phyloP scores from a whole-genome alignment of 139 green algal genomes.

The Micractinium sp. region DNA sequence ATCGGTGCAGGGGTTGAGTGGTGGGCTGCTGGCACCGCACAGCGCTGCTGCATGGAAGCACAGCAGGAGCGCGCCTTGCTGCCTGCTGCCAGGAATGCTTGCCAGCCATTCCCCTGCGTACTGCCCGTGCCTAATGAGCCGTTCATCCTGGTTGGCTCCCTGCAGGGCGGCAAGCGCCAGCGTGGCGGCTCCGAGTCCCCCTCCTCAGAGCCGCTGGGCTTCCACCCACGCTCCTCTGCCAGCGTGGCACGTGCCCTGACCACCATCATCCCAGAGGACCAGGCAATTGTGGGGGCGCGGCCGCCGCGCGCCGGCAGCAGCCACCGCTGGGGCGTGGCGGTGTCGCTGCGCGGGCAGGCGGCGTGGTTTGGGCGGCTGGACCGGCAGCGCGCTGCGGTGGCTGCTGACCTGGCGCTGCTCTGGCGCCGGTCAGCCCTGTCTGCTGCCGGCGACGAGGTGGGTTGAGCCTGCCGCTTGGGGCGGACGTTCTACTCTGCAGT shows the following conservation, averaged over 20 bases:
- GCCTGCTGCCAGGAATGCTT: not conserved
- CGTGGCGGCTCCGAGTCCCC: constrained; percentile 11
- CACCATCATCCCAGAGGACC: not conserved
- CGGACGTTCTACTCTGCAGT: not conserved
- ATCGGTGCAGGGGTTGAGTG: not conserved
- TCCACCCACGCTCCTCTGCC: not conserved
- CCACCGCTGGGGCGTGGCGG: constrained; percentile 30
- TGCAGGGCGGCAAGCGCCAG: not conserved
- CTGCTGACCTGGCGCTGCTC: constrained; percentile 10
- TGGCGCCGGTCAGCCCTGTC: constrained; percentile 1
- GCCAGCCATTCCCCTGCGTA: not conserved
- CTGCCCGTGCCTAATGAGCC: not conserved
- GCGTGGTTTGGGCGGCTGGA: constrained; percentile 31
- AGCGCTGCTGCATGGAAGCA: not conserved
- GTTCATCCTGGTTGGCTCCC: not conserved
- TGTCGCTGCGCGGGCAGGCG: constrained; percentile 21
- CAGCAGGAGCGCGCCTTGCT: not conserved
- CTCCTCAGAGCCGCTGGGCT: constrained; percentile 4
- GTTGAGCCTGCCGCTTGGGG: not conserved
- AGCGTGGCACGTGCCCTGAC: not conserved
- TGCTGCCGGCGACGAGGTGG: not conserved
- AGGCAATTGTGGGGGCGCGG: not conserved
- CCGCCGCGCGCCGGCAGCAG: constrained; percentile 26
- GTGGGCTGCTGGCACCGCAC: not conserved
- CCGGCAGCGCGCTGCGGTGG: constrained; percentile 16